Base-by-base conservation (phyloP, 1,284 basidiomycete species). In the Pseudozyma thailandica region DNA sequence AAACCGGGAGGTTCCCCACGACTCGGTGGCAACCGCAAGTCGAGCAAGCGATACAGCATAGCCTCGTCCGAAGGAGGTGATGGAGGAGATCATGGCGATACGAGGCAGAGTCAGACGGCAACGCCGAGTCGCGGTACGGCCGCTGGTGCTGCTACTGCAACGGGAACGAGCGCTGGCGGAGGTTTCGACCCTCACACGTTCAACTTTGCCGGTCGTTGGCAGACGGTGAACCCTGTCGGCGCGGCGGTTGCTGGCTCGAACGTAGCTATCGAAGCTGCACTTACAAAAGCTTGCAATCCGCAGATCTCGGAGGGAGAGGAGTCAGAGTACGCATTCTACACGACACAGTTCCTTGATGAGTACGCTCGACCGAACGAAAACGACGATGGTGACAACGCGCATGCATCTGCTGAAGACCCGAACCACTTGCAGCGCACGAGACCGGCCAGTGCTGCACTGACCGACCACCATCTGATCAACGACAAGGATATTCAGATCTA, bases 401-500 rank as follows among this genome's bases (percentile, higher is more conserved):
- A 55, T n/a, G n/a, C n/a, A n/a, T n/a, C n/a, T n/a, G n/a, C n/a
- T n/a, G n/a, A n/a, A n/a, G n/a, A n/a, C n/a, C n/a, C n/a, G 3
- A 21, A 21, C 2, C 31, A 27, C 0, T 28, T 18, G 10, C 21
- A 25, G 10, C 27, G n/a, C 28, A 21, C 39, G 4, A 33, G 47
- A 21, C 16, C 61, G 12, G 37, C 41, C 4, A 48, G 30, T 1
- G 57, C 52, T 26, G 52, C 57, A 1, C 33, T 60, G 35, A 60
- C 52, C 7, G 63, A 64, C 20, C 57, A 72, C 47, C 70, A 66
- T 20, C 20, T 66, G 58, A 63, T 72, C 43, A 59, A 72, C 56
- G 70, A 72, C 23, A 68, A 64, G 23, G 70, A 72, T 43, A 63
- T 68, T 18, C 55, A 60, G 52, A 68, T 73, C 49, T 75, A 75